A percentile compares a stretch with the other conserved stretches of the same genome.
phyloP scores from a whole-genome alignment of 1,284 basidiomycete species.

The Leccinum fallax region DNA sequence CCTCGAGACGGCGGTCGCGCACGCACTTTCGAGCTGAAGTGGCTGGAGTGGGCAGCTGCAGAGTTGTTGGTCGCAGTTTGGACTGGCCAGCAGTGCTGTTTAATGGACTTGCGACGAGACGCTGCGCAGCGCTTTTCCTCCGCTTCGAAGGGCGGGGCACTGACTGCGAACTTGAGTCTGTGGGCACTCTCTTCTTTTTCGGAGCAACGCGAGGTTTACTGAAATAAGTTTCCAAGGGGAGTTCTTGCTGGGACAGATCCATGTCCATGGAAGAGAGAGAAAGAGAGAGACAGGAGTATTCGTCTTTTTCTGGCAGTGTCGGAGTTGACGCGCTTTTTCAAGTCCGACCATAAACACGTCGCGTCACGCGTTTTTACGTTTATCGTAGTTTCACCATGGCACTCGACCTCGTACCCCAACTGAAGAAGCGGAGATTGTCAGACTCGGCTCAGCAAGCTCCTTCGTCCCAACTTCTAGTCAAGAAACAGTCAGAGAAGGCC shows the following conservation, averaged over 20 bases:
- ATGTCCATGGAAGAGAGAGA: constrained; percentile 32
- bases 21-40: constrained; percentile 23
- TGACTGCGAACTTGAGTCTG: constrained; percentile 2
- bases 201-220: neutral
- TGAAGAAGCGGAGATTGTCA: constrained; percentile 64
- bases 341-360: constrained; percentile 22
- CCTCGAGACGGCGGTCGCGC: neutral
- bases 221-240: constrained; percentile 34
- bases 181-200: constrained; percentile 6
- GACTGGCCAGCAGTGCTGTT: constrained; percentile 2
- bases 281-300: neutral
- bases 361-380: constrained; percentile 32
- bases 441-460: constrained; percentile 29
- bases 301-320: constrained; percentile 11
- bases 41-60: constrained; percentile 30
- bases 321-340: constrained; percentile 45
- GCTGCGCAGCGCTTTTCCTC: constrained; percentile 8
- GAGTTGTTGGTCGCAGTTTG: constrained; percentile 2
- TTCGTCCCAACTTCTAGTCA: constrained; percentile 74
- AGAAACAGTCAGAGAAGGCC: constrained; percentile 82
- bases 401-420: constrained; percentile 38
- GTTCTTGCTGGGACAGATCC: constrained; percentile 38
- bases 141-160: constrained; percentile 22
- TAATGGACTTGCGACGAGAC: constrained; percentile 1
- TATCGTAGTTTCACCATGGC: constrained; percentile 22